Evolutionary conservation across 2,329 filamentous ascomycete genomes (phyloP).

Genomic region (Tolypocladium amazonense): DNA sequence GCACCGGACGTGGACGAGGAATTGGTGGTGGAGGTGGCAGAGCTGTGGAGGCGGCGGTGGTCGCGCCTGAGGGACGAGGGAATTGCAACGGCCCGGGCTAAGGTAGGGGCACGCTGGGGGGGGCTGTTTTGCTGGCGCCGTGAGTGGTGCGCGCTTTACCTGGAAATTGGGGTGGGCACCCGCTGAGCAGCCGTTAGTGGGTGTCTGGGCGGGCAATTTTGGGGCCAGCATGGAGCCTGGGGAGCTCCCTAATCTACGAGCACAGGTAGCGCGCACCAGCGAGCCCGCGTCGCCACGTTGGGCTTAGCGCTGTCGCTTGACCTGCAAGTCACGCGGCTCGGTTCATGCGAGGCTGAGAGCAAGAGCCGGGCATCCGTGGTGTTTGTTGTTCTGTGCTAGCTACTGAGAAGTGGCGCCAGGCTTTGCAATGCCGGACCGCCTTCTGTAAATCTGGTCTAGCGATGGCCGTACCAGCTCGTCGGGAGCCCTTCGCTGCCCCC

Average conservation of each 20-base stretch:
- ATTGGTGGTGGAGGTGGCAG: background rate
- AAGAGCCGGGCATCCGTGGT: background rate
- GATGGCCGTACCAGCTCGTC: too few relatives aligned
- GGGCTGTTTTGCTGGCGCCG: background rate
- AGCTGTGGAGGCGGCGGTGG: background rate
- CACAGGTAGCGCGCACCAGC: background rate
- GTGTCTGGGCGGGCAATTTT: background rate
- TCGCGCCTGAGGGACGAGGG: background rate
- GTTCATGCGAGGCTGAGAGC: background rate
- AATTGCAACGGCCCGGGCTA: background rate
- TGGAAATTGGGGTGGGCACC: slow-evolving; percentile 7
- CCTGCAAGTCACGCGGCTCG: background rate
- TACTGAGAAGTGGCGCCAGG: background rate
- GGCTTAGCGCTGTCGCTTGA: background rate
- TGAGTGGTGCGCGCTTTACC: slow-evolving; percentile 5
- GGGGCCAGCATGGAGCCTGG: background rate
- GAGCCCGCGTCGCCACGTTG: background rate
- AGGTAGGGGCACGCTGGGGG: background rate
- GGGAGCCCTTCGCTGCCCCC: too few relatives aligned
- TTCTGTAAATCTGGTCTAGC: too few relatives aligned
- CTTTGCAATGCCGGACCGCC: background rate
- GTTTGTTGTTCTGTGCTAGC: background rate
- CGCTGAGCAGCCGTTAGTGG: background rate
- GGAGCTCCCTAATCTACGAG: background rate
- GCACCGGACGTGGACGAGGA: background rate